Conservation (phyloP, 192 early-diverging fungal species). For the Funneliformis mosseae region DNA sequence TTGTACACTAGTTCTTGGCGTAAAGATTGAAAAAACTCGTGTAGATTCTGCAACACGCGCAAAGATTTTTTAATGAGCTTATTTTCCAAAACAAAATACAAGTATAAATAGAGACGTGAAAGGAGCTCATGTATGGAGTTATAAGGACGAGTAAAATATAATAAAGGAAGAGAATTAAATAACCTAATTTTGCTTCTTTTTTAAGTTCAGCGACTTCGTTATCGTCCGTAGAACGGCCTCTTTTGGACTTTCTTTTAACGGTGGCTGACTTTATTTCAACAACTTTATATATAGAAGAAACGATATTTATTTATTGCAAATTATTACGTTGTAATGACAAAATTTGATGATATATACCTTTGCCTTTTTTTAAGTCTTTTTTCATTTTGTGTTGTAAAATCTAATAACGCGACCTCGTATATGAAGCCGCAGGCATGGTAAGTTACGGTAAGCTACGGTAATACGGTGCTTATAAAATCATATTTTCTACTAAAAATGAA, state of each 20-base stretch:
- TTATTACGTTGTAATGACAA: too few species aligned
- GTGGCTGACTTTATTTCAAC: neutral
- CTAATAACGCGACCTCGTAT: too few species aligned
- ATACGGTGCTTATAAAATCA: too few species aligned
- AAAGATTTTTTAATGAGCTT: neutral
- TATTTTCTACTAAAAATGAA: too few species aligned
- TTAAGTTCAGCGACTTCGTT: neutral
- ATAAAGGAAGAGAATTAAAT: too few species aligned
- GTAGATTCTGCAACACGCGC: neutral
- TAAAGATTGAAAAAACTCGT: constrained; percentile 10
- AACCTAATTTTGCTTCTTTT: constrained; percentile 12
- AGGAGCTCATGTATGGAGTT: neutral
- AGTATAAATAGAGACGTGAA: neutral
- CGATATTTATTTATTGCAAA: neutral
- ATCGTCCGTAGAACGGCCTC: neutral
- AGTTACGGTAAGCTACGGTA: too few species aligned
- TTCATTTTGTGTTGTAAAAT: too few species aligned
- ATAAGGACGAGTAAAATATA: neutral
- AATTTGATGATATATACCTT: too few species aligned
- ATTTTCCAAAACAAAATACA: neutral
- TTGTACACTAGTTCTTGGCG: neutral
- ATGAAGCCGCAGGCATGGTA: too few species aligned
- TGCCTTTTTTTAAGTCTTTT: too few species aligned
- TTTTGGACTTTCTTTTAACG: neutral
- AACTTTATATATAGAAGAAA: neutral